Percentiles rank a stretch among this genome's conserved stretches.
phyloP scores from a whole-genome alignment of 2,329 filamentous ascomycete genomes.

The Chaetomium sp. region DNA sequence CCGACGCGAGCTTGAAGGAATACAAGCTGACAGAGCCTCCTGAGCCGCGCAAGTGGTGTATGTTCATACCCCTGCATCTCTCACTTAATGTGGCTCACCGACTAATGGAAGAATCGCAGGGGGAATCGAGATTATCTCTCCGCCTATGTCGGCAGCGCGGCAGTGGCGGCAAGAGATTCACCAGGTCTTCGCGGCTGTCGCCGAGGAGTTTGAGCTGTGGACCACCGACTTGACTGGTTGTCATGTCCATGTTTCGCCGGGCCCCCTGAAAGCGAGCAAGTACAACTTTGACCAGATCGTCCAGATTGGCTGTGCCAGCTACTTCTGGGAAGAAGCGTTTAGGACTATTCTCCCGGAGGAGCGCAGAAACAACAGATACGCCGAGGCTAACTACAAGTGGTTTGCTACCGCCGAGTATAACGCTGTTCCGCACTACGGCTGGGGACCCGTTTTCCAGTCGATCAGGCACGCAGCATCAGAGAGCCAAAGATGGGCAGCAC shows the following conservation, averaged over 20 bases:
- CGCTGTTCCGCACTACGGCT: background rate
- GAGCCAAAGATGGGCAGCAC: background rate
- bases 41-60: background rate
- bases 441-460: background rate
- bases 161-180: background rate
- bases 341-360: background rate
- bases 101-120: background rate
- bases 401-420: background rate
- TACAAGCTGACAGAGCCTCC: background rate
- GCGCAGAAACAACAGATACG: background rate
- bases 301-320: background rate
- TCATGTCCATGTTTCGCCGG: background rate
- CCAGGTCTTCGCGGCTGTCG: background rate
- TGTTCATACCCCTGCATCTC: background rate
- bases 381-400: background rate
- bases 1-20: background rate
- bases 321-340: conserved; percentile 1
- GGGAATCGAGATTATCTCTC: conserved; percentile 5
- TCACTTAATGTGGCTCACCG: background rate
- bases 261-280: background rate
- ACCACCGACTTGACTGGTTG: background rate
- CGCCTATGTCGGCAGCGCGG: background rate
- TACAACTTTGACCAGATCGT: background rate
- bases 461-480: background rate
- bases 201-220: background rate